Conservation (phyloP, 1,139 yeast genomes). For the Hyphopichia wangnamkhiaoensis region DNA sequence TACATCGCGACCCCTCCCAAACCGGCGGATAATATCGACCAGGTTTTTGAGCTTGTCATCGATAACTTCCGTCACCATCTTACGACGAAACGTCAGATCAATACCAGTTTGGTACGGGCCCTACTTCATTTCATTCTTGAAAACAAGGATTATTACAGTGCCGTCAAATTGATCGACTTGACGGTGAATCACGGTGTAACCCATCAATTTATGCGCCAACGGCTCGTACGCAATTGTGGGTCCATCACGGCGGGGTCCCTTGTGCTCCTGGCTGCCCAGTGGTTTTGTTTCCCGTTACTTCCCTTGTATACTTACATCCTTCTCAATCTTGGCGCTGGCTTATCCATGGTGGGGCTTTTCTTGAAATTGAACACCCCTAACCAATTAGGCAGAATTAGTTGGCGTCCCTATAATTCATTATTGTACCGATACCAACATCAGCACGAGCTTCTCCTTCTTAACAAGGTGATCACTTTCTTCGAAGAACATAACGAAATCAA, state of each 20-base stretch:
- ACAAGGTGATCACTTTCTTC: constrained; percentile 36
- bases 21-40: constrained; percentile 17
- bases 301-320: neutral
- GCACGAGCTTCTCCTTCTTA: constrained; percentile 30
- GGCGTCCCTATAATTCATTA: constrained; percentile 33
- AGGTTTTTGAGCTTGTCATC: constrained; percentile 16
- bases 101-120: neutral
- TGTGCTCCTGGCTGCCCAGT: constrained; percentile 5
- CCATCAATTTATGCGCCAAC: constrained; percentile 6
- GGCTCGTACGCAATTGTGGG: neutral
- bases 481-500: constrained; percentile 45
- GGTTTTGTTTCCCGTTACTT: constrained; percentile 1
- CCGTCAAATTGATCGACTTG: constrained; percentile 32
- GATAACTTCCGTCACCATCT: constrained; percentile 11
- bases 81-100: neutral
- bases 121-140: constrained; percentile 19
- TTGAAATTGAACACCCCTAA: constrained; percentile 15
- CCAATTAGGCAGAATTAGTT: constrained; percentile 30
- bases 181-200: constrained; percentile 18
- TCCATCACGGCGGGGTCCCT: neutral
- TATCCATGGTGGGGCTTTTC: constrained; percentile 8
- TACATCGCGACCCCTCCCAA: constrained; percentile 25
- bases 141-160: constrained; percentile 35
- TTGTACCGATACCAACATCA: constrained; percentile 23
- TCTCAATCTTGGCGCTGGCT: neutral